Evolutionary conservation across 768 basidiomycete genomes (phyloP).

Genomic region (Leccinum uliginosum): DNA sequence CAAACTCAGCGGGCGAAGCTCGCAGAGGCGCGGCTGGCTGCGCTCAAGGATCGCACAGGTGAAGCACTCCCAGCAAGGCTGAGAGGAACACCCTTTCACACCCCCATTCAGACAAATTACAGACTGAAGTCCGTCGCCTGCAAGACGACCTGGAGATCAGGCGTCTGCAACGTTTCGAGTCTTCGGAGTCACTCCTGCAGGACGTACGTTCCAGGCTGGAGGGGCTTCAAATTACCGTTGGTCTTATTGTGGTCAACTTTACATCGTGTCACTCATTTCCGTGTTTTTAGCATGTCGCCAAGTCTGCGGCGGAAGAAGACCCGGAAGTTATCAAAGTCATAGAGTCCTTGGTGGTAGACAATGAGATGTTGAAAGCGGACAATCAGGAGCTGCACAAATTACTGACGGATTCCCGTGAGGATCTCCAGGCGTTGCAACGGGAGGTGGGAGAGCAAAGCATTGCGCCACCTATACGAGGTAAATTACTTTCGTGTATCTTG

Average conservation of each 20-base stretch:
- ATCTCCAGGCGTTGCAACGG: slow-evolving; percentile 60
- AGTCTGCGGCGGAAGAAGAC: slow-evolving; percentile 39
- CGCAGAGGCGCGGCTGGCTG: slow-evolving; percentile 62
- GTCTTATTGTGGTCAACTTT: slow-evolving; percentile 17
- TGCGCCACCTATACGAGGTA: slow-evolving; percentile 43
- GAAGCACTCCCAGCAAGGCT: slow-evolving; percentile 7
- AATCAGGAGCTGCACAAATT: slow-evolving; percentile 75
- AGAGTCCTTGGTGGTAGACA: slow-evolving; percentile 83
- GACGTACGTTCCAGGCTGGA: slow-evolving; percentile 64
- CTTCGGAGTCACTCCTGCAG: slow-evolving; percentile 61
- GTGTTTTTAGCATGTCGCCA: slow-evolving; percentile 35
- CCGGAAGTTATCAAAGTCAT: slow-evolving; percentile 64
- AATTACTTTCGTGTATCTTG: neutral
- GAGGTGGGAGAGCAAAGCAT: slow-evolving; percentile 74
- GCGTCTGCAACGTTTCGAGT: slow-evolving; percentile 55
- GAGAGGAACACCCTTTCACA: slow-evolving; percentile 3
- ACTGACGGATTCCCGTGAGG: slow-evolving; percentile 73
- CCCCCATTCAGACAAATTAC: slow-evolving; percentile 54
- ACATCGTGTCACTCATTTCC: slow-evolving; percentile 14
- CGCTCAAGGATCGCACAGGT: slow-evolving; percentile 69
- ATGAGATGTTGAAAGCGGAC: slow-evolving; percentile 76
- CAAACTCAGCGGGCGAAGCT: slow-evolving; percentile 62
- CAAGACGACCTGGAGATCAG: slow-evolving; percentile 61
- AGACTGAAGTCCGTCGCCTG: slow-evolving; percentile 59
- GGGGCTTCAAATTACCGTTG: slow-evolving; percentile 54